phyloP scores from a whole-genome alignment of 2,329 filamentous ascomycete genomes.

The Colletotrichum tamarilloi region DNA sequence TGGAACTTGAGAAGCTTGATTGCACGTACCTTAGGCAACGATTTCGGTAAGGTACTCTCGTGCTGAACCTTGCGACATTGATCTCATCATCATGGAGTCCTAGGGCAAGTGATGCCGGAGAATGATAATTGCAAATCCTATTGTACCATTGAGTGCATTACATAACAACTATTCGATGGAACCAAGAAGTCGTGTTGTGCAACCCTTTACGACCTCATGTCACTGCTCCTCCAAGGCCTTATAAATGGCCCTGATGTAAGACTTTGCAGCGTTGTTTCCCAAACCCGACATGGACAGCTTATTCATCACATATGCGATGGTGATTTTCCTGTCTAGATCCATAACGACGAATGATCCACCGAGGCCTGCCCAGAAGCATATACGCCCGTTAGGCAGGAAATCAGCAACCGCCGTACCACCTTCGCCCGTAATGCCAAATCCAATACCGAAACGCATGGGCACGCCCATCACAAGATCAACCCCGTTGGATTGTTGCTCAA shows the following conservation, averaged over 20 bases:
- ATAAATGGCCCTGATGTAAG: neutral
- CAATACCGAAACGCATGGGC: constrained; percentile 53
- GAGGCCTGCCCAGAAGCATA: constrained; percentile 56
- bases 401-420: constrained; percentile 38
- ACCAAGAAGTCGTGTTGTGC: neutral
- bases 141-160: no score
- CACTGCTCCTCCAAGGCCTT: neutral
- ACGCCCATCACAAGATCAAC: constrained; percentile 51
- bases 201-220: neutral
- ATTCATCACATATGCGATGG: constrained; percentile 58
- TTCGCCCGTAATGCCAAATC: constrained; percentile 48
- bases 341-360: constrained; percentile 56
- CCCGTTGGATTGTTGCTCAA: constrained; percentile 55
- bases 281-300: constrained; percentile 45
- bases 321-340: constrained; percentile 54
- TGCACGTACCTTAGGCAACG: neutral
- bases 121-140: neutral
- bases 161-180: neutral
- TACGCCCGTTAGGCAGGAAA: constrained; percentile 46
- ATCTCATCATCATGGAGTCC: neutral
- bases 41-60: neutral
- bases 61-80: neutral
- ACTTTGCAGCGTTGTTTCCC: neutral
- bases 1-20: neutral
- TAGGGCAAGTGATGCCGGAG: neutral